Evolutionary conservation across 1,284 basidiomycete genomes (phyloP).

Genomic region (Apiotrichum gamsii): DNA sequence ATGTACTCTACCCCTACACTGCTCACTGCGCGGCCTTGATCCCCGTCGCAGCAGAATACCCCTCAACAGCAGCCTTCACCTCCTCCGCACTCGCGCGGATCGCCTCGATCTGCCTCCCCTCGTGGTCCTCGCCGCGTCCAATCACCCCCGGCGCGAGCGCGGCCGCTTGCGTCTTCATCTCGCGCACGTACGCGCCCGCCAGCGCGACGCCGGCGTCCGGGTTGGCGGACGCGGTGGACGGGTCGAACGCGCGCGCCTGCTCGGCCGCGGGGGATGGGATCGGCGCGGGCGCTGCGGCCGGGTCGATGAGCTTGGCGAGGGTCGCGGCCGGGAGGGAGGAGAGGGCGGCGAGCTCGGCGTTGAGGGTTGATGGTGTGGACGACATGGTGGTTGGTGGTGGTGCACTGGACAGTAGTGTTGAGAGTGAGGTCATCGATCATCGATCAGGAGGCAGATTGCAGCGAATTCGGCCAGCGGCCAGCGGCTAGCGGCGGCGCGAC

Average conservation of each 20-base stretch:
- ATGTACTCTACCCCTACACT: neutral
- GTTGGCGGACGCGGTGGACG: neutral
- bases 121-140: neutral
- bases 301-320: slow-evolving; percentile 2
- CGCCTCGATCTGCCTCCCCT: slow-evolving; percentile 3
- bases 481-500: neutral
- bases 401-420: no score
- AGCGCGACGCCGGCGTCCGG: neutral
- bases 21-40: neutral
- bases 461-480: no score
- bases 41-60: neutral
- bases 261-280: neutral
- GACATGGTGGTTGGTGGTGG: neutral
- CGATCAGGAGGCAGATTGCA: no score
- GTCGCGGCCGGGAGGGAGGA: neutral
- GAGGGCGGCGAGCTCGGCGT: slow-evolving; percentile 5
- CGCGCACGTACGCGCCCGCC: slow-evolving; percentile 7
- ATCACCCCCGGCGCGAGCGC: neutral
- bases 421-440: no score
- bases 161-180: slow-evolving; percentile 8
- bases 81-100: slow-evolving; percentile 7
- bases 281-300: neutral
- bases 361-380: no score
- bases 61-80: slow-evolving; percentile 5
- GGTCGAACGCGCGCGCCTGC: no score